Evolutionary conservation across 108 stramenopile species (phyloP).

Genomic region (Thalassiosira profunda): DNA sequence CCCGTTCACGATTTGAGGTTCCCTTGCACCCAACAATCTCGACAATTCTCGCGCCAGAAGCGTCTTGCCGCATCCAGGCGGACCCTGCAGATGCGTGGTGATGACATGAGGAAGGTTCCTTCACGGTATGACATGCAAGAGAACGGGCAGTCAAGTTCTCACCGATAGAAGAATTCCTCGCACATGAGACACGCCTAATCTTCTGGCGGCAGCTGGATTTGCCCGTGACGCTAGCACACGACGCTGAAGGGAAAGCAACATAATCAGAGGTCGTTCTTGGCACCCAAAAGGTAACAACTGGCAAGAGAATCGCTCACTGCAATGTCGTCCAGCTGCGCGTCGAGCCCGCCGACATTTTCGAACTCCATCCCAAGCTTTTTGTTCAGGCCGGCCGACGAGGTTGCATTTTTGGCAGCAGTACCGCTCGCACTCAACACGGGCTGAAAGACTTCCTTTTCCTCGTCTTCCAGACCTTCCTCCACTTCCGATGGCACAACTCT

Average conservation of each 20-base stretch:
- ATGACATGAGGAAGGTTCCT: background rate
- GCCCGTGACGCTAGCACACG: conserved; percentile 84
- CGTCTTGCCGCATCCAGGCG: conserved; percentile 82
- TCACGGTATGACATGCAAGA: background rate
- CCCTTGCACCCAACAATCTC: conserved; percentile 89
- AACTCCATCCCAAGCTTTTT: conserved; percentile 75
- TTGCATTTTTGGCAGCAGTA: background rate
- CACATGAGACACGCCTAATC: conserved; percentile 88
- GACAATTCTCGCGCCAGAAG: conserved; percentile 94
- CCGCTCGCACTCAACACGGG: background rate
- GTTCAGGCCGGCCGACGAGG: conserved; percentile 41
- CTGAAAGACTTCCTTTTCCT: background rate
- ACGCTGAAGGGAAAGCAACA: conserved; percentile 15
- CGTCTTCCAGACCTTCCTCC: conserved; percentile 21
- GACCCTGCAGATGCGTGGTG: too few relatives aligned
- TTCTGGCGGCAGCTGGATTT: conserved; percentile 89
- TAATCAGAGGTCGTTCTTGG: too few relatives aligned
- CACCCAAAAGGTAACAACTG: background rate
- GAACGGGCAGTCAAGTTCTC: conserved; percentile 21
- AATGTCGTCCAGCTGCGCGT: conserved; percentile 80
- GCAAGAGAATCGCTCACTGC: conserved; percentile 13
- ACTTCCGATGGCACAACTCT: conserved; percentile 23
- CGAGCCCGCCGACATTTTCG: conserved; percentile 84
- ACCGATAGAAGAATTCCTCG: conserved; percentile 79
- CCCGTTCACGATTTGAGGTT: conserved; percentile 94